Percentiles rank a stretch among this genome's conserved stretches.
These are phyloP conservation scores for Geum urbanum DNA, from an alignment of 306 rosid genomes.

Conservation along the genomic window DNA sequence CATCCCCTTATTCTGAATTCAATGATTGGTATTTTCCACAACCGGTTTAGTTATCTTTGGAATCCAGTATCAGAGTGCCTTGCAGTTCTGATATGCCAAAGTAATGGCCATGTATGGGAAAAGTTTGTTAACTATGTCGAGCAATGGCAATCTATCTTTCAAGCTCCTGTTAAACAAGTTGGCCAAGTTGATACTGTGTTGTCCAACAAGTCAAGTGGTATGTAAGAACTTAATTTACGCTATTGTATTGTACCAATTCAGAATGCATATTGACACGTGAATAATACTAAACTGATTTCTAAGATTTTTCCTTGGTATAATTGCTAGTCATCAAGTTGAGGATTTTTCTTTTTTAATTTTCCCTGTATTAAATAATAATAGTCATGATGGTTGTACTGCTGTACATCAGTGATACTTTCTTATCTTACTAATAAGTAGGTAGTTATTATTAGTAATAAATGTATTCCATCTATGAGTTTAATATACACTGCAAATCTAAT, in stretches of 20 bases:
- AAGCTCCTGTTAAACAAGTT: slow-evolving; percentile 34
- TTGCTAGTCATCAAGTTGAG: not conserved
- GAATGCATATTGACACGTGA: not conserved
- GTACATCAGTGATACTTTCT: not conserved
- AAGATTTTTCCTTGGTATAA: not conserved
- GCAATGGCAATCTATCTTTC: slow-evolving; percentile 38
- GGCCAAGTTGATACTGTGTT: slow-evolving; percentile 25
- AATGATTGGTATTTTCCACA: slow-evolving; percentile 68
- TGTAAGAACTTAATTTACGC: slow-evolving; percentile 17
- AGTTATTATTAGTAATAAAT: not conserved
- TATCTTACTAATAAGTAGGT: not conserved
- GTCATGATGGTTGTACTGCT: not conserved
- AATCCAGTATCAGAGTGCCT: slow-evolving; percentile 73
- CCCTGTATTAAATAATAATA: not conserved
- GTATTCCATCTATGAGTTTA: slow-evolving; percentile 1
- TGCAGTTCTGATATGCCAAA: slow-evolving; percentile 53
- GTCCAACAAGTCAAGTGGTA: slow-evolving; percentile 49
- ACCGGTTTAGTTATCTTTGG: slow-evolving; percentile 75
- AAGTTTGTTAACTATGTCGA: slow-evolving; percentile 43
- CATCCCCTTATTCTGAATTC: slow-evolving; percentile 63
- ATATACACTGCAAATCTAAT: not conserved
- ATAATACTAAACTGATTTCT: not conserved
- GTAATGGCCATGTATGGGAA: slow-evolving; percentile 56
- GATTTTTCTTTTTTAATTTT: not conserved
- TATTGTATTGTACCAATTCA: not conserved